Percentiles rank a stretch among this genome's conserved stretches.
Conservation (phyloP, 1,284 basidiomycete species). For the Tetrapyrgos nigripes region DNA sequence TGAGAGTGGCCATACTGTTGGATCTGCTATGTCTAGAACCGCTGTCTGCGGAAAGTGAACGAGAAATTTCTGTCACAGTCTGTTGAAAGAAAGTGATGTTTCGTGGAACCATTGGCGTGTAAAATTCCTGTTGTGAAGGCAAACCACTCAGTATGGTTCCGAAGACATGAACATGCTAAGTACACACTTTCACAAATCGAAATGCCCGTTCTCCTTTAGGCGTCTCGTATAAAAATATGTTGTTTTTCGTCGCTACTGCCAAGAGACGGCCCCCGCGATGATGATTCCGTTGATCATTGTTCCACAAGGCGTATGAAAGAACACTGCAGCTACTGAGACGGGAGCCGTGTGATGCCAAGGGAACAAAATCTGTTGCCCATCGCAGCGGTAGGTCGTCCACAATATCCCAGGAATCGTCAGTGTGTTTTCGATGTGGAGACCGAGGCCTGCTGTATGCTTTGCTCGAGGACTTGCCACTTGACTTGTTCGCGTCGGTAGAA, state of each 20-base stretch:
- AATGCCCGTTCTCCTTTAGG: conserved; percentile 83
- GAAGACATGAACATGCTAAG: conserved; percentile 6
- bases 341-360: conserved; percentile 71
- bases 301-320: conserved; percentile 71
- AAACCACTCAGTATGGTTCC: conserved; percentile 1
- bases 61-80: conserved; percentile 56
- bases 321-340: conserved; percentile 64
- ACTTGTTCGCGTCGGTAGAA: conserved; percentile 12
- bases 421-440: conserved; percentile 31
- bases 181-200: conserved; percentile 72
- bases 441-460: conserved; percentile 24
- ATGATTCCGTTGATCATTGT: conserved; percentile 52
- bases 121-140: conserved; percentile 67
- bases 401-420: conserved; percentile 73
- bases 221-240: conserved; percentile 78
- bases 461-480: conserved; percentile 21
- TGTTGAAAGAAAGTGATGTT: conserved; percentile 74
- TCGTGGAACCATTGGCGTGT: conserved; percentile 71
- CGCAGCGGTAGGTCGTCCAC: conserved; percentile 77
- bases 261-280: conserved; percentile 66
- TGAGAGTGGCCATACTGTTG: conserved; percentile 36
- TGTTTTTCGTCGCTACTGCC: conserved; percentile 76
- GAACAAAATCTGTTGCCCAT: conserved; percentile 84
- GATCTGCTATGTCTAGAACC: conserved; percentile 37
- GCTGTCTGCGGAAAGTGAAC: conserved; percentile 50